phyloP scores from a whole-genome alignment of 768 basidiomycete species.

The Termitomyces sp. region DNA sequence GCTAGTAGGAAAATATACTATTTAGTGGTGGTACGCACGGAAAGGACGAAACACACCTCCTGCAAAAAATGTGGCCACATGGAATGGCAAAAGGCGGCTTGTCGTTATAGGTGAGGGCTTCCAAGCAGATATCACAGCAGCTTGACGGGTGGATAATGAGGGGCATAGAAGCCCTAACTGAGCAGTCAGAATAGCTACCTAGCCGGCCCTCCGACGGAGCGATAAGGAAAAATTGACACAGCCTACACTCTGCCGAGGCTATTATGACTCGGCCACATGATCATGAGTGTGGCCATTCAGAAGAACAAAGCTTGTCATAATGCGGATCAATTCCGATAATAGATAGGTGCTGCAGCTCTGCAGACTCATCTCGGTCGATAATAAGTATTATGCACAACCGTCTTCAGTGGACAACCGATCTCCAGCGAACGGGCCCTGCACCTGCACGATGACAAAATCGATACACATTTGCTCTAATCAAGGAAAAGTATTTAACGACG shows the following conservation, averaged over 20 bases:
- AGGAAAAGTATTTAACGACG: not conserved
- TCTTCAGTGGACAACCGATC: not conserved
- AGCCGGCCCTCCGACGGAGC: not conserved
- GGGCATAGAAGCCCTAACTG: conserved; percentile 17
- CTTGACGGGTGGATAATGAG: conserved; percentile 68
- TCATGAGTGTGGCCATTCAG: not conserved
- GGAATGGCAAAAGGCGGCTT: conserved; percentile 67
- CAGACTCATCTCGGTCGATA: not conserved
- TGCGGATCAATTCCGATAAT: not conserved
- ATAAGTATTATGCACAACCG: too few species aligned
- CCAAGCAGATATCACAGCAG: conserved; percentile 74
- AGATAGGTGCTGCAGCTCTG: too few species aligned
- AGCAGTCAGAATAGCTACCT: not conserved
- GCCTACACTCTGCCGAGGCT: not conserved
- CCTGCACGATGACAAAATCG: not conserved
- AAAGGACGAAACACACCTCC: conserved; percentile 38
- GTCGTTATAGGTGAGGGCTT: conserved; percentile 52
- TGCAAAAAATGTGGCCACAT: conserved; percentile 78
- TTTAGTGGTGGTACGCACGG: too few species aligned
- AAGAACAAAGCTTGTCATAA: not conserved
- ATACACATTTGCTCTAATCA: not conserved
- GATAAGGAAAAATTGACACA: not conserved
- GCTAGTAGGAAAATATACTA: not conserved
- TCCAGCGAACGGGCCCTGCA: too few species aligned
- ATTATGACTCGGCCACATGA: not conserved